A percentile compares a stretch with the other conserved stretches of the same genome.
Conservation (phyloP, 768 basidiomycete genomes). For the Trametes punicea region DNA sequence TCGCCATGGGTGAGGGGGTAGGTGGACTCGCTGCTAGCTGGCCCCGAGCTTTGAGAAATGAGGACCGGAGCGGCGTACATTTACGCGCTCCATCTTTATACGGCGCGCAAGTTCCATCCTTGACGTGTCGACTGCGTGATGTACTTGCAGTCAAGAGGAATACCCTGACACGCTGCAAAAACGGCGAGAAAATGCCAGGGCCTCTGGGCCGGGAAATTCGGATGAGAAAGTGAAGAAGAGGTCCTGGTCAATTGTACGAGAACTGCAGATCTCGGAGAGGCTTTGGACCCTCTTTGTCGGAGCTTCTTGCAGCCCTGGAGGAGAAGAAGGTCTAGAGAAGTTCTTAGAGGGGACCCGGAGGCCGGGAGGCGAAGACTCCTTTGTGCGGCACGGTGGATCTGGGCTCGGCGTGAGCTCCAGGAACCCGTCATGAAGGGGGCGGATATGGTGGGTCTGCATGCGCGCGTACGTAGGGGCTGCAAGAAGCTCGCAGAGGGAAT, state of each 20-base stretch:
- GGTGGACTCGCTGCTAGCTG: not conserved
- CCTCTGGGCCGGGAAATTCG: constrained; percentile 14
- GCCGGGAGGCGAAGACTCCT: constrained; percentile 15
- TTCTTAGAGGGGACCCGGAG: constrained; percentile 18
- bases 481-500: constrained; percentile 12
- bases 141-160: constrained; percentile 11
- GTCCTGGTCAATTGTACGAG: constrained; percentile 11
- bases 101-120: constrained; percentile 3
- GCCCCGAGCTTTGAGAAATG: constrained; percentile 2
- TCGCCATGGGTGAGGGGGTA: not conserved
- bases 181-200: constrained; percentile 12
- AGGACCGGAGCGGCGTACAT: constrained; percentile 1
- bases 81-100: constrained; percentile 14
- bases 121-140: constrained; percentile 22
- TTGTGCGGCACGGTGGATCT: constrained; percentile 19
- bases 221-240: constrained; percentile 7
- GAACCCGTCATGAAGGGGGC: constrained; percentile 18
- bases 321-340: constrained; percentile 19
- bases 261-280: constrained; percentile 24
- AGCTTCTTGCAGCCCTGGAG: constrained; percentile 17
- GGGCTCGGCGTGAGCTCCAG: constrained; percentile 19
- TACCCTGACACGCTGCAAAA: constrained; percentile 17
- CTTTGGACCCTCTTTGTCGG: constrained; percentile 30
- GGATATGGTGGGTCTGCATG: constrained; percentile 16
- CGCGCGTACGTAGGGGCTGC: constrained; percentile 9